Conservation (phyloP, 176 grass and related monocot genomes). For the Carex scoparia region DNA sequence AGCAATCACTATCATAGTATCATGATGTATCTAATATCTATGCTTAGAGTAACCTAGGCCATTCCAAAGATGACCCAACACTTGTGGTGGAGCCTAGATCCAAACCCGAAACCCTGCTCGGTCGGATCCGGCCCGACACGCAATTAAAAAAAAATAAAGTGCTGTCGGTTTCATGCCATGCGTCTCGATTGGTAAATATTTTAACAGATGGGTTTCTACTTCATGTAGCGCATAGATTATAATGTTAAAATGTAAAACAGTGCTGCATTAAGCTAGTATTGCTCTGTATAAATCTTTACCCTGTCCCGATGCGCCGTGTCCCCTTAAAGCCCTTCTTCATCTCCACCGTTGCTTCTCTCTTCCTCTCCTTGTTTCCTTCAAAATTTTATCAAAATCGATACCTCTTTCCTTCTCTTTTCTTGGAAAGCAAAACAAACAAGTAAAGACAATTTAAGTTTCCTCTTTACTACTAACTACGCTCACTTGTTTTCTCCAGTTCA, state of each 20-base stretch:
- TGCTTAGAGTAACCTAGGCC: too few relatives aligned
- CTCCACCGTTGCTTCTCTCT: neutral
- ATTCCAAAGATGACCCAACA: neutral
- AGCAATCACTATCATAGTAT: too few relatives aligned
- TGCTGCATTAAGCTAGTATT: too few relatives aligned
- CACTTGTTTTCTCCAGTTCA: neutral
- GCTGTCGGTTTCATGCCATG: slow-evolving; percentile 13
- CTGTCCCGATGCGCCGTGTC: slow-evolving; percentile 5
- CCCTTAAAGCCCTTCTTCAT: slow-evolving; percentile 7
- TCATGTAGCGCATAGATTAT: too few relatives aligned
- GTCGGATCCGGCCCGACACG: slow-evolving; percentile 15
- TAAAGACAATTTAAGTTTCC: neutral
- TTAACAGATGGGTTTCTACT: too few relatives aligned
- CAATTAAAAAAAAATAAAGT: neutral
- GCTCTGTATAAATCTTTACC: too few relatives aligned
- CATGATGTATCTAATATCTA: too few relatives aligned
- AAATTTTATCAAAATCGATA: neutral
- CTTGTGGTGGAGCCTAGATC: neutral
- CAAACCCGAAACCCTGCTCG: neutral
- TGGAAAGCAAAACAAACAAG: neutral
- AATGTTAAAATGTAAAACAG: too few relatives aligned
- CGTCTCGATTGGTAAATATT: neutral
- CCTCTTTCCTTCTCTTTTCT: neutral
- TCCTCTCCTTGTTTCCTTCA: neutral
- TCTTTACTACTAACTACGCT: neutral